Percentiles rank a stretch among this genome's conserved stretches.
phyloP scores from a whole-genome alignment of 2,329 filamentous ascomycete species.

The Sclerotinia glacialis region DNA sequence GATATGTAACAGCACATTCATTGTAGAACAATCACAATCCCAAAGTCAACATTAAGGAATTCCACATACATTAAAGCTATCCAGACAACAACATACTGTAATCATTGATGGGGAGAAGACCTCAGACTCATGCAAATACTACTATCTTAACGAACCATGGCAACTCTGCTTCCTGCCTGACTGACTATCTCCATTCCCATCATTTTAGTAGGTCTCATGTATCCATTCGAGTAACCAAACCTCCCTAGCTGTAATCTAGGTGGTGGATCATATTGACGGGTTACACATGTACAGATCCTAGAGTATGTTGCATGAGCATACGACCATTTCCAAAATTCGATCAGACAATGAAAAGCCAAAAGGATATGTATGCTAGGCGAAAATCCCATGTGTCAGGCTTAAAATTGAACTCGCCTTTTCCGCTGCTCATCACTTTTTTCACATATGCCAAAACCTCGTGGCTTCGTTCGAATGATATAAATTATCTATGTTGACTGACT shows the following conservation, averaged over 20 bases:
- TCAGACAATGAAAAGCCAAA: background rate
- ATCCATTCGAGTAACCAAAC: background rate
- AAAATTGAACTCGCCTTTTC: background rate
- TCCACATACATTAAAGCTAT: too few relatives aligned
- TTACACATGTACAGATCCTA: background rate
- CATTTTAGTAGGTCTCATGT: background rate
- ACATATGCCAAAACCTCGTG: conserved; percentile 1
- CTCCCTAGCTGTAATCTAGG: background rate
- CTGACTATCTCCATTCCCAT: background rate
- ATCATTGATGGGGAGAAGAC: background rate
- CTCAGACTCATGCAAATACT: background rate
- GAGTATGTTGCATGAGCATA: background rate
- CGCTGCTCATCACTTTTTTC: background rate
- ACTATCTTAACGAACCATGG: background rate
- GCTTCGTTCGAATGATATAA: background rate
- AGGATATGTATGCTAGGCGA: background rate
- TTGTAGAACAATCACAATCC: too few relatives aligned
- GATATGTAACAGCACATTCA: background rate
- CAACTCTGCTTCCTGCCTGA: background rate
- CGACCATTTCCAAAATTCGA: background rate
- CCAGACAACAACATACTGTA: too few relatives aligned
- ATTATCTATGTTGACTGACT: background rate
- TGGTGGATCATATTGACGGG: background rate
- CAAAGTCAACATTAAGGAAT: too few relatives aligned
- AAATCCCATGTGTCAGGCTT: background rate